Conservation (phyloP, 208 protist species). For the Trypanosoma boissoni region DNA sequence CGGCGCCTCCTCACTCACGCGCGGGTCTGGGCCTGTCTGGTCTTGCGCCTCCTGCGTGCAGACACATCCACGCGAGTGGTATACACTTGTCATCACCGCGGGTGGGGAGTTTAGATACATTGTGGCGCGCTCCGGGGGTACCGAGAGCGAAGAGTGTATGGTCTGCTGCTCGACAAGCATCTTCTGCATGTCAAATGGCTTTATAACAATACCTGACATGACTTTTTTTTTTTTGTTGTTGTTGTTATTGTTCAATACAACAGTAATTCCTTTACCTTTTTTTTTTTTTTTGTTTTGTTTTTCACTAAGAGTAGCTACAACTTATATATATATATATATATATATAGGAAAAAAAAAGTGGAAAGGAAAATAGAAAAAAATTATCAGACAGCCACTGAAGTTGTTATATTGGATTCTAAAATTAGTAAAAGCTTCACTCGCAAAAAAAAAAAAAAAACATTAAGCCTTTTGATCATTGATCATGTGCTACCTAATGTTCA, state of each 20-base stretch:
- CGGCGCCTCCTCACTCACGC: not conserved
- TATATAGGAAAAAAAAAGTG: not conserved
- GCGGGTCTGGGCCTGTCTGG: too few relatives aligned
- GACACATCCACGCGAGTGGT: conserved; percentile 16
- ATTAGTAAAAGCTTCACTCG: not conserved
- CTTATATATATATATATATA: not conserved
- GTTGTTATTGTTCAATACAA: not conserved
- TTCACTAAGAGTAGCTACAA: not conserved
- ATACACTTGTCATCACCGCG: conserved; percentile 9
- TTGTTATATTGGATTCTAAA: not conserved
- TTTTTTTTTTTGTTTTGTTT: not conserved
- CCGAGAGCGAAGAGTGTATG: conserved; percentile 1
- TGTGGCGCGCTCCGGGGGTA: not conserved
- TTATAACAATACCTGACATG: conserved; percentile 25
- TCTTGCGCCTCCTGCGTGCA: not conserved
- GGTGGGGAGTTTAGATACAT: conserved; percentile 15
- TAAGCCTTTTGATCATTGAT: too few relatives aligned
- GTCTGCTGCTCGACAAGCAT: conserved; percentile 15
- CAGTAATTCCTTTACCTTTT: not conserved
- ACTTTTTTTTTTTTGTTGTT: not conserved
- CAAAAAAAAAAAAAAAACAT: not conserved
- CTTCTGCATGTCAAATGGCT: conserved; percentile 16
- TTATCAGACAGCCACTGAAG: not conserved
- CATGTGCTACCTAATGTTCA: not conserved
- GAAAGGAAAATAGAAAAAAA: not conserved